Evolutionary conservation across 495 filamentous ascomycete species (phyloP), one percentile per base, ranked within the genome.

Genomic region (Penicillium manginii): DNA sequence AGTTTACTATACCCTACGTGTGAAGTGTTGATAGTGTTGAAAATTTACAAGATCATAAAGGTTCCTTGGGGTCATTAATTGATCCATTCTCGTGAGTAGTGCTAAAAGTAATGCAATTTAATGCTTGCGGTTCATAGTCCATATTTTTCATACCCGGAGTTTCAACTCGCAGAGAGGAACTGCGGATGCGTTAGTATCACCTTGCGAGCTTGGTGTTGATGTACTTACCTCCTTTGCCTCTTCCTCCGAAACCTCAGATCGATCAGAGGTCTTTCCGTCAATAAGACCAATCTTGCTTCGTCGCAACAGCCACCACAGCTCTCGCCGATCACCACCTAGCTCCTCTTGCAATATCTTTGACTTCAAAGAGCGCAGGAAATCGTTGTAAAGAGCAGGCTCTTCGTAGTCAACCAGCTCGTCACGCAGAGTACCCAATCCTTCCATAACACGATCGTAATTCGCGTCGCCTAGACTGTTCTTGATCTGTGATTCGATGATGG

Each of bases 231-330:
- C 80, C 55, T 81, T 84, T 3, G 89, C 91, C 61, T 92, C 87
- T 26, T 87, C 85, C 50, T 83, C 82, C 8, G 79, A 82, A 1
- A 92, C 86, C 7, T 83, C 78, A 12, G 87, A 90, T 5, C 77
- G 70, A 33, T 87, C 84, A 4, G 81, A 84, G 57, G 81, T 72
- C 21, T 69, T 76, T 59, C 81, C 78, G 48, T 89, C 88, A 66
- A 98, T 86, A 63, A 97, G 75, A 0, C 92, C 90, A 40, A 98
- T 65, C 66, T 77, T 85, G 14, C 78, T 83, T 48, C 77, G 81
- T 63, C 88, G 74, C 33, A 97, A 73, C 57, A 85, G 73, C 78
- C 82, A 90, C 91, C 91, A 97, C 74, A 97, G 82, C 67, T 94
- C 92, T 58, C 78, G 81, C 33, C 93, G 82, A 67, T 96, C 87